Evolutionary conservation across 257 asterid species (phyloP).

Genomic region (Scutellaria galericulata): DNA sequence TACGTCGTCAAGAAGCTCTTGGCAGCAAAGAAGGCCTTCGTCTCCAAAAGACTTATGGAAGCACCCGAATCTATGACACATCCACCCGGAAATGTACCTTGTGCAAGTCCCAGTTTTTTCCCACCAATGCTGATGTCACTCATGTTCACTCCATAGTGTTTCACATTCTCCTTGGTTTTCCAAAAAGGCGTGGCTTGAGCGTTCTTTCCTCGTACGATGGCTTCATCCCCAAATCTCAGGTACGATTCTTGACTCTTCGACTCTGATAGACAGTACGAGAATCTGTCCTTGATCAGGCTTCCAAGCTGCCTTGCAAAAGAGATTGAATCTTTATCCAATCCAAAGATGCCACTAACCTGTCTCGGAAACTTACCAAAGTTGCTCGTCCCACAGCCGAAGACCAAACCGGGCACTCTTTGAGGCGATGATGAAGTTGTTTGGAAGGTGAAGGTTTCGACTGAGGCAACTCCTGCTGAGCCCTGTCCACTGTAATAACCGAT

Average conservation of each 20-base stretch:
- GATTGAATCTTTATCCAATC: constrained; percentile 23
- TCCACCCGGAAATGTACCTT: constrained; percentile 30
- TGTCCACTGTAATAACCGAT: constrained; percentile 21
- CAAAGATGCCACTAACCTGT: constrained; percentile 23
- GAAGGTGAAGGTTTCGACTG: constrained; percentile 36
- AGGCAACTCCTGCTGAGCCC: constrained; percentile 24
- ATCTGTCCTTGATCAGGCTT: constrained; percentile 23
- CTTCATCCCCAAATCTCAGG: constrained; percentile 36
- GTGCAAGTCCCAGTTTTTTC: constrained; percentile 8
- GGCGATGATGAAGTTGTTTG: neutral
- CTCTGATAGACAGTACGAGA: constrained; percentile 34
- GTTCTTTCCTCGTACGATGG: constrained; percentile 1
- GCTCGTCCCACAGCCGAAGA: constrained; percentile 33
- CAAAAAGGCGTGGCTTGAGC: constrained; percentile 16
- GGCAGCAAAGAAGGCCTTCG: neutral
- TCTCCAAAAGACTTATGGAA: constrained; percentile 19
- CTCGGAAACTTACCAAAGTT: constrained; percentile 2
- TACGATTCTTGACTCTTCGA: neutral
- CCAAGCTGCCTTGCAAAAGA: constrained; percentile 40
- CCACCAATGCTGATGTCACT: constrained; percentile 34
- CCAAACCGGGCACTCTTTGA: neutral
- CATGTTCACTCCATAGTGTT: constrained; percentile 22
- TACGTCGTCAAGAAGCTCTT: neutral
- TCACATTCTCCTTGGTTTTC: neutral
- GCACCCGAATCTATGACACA: constrained; percentile 38